Base-by-base conservation (phyloP, 345 rosid species). In the Euclidium syriacum region DNA sequence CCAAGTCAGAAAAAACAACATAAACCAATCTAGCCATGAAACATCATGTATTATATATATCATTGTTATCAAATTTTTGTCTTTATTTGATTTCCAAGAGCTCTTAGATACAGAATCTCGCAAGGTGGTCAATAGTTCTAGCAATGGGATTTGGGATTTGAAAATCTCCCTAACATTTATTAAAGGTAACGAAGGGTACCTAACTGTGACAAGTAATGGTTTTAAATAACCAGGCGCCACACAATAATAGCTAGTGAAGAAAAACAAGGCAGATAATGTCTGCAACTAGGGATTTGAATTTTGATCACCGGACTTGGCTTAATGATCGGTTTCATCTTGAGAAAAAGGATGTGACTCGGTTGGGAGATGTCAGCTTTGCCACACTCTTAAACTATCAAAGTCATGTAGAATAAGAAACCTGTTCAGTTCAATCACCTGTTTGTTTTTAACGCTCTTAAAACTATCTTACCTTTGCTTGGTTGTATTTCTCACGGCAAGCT, bases 401-500 rank as follows among this genome's bases (percentile, higher is more conserved):
- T 44, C 24, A 59, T 34, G 41, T 12, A 59, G 40, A 42, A 41
- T 42, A 43, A 46, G 50, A 62, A 38, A n/a, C n/a, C n/a, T n/a
- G n/a, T n/a, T 40, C 42, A 24, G 30, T 43, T 48, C 43, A 39
- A 4, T 55, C 49, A 56, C 18, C 63, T 18, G 6, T 48, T 43
- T 5, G 2, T 27, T 46, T 44, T 50, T 53, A 46, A 70, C 26
- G 20, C 23, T 43, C 35, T 35, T 25, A 50, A 35, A 57, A 18
- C 33, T 26, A 20, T 40, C 52, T 6, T 85, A 89, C 98, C 96
- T 89, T 82, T 35, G 65, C 65, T 44, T 89, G 96, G 52, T 73
- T 81, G 35, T 89, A 89, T 78, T 89, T 92, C 47, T 82, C 87
- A 3, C 91, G 89, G 29, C 86, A 77, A 1, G 95, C 85, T 67